phyloP scores from a whole-genome alignment of 352 stramenopile species.

The Pythium scleroteichum region DNA sequence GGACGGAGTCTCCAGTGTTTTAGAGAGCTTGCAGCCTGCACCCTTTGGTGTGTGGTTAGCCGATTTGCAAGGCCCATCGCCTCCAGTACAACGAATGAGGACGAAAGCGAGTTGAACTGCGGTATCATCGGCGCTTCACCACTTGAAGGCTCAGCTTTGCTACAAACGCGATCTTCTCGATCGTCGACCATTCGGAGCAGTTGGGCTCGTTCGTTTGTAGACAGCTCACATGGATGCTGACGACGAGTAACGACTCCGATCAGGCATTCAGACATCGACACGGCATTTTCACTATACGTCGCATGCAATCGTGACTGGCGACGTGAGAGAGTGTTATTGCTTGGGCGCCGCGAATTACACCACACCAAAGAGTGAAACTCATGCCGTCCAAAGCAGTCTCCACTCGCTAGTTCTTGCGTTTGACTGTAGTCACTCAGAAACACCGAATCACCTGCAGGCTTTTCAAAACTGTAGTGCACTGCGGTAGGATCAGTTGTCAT shows the following conservation, averaged over 20 bases:
- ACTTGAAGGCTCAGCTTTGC: neutral
- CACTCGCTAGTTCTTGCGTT: slow-evolving; percentile 26
- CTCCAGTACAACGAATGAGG: slow-evolving; percentile 33
- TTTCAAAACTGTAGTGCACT: slow-evolving; percentile 23
- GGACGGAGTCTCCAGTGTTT: slow-evolving; percentile 27
- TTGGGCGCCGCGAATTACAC: neutral
- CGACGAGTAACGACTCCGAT: slow-evolving; percentile 31
- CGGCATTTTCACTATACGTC: slow-evolving; percentile 32
- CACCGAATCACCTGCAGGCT: slow-evolving; percentile 32
- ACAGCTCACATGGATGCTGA: slow-evolving; percentile 11
- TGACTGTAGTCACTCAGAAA: slow-evolving; percentile 38
- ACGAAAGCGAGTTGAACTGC: slow-evolving; percentile 26
- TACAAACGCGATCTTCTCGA: slow-evolving; percentile 26
- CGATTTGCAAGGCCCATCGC: slow-evolving; percentile 28
- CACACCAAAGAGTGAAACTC: slow-evolving; percentile 2
- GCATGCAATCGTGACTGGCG: slow-evolving; percentile 4
- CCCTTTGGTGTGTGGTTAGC: slow-evolving; percentile 26
- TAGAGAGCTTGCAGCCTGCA: slow-evolving; percentile 27
- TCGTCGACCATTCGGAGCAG: slow-evolving; percentile 31
- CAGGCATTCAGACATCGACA: slow-evolving; percentile 43
- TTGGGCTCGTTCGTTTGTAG: slow-evolving; percentile 20
- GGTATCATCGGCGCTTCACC: neutral
- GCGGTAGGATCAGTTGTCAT: neutral
- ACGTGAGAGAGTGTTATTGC: neutral
- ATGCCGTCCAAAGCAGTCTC: slow-evolving; percentile 30